Evolutionary conservation across 1,284 basidiomycete species (phyloP).

Genomic region (Afroboletus lepidellus): DNA sequence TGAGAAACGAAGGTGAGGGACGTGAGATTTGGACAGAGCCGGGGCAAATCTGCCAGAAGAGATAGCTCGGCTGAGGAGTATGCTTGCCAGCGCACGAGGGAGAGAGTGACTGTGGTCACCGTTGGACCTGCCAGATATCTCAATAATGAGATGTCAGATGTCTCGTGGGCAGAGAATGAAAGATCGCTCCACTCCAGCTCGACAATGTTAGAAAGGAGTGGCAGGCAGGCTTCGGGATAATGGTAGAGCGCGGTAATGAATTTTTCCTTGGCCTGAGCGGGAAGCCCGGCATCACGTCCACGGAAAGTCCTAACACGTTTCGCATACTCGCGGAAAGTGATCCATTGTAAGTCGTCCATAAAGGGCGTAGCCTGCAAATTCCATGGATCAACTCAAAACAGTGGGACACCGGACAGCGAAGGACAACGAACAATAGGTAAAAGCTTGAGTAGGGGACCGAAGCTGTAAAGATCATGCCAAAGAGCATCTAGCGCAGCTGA

Average conservation of each 20-base stretch:
- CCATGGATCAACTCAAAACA: background rate
- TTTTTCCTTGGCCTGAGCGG: background rate
- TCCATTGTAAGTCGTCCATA: conserved; percentile 8
- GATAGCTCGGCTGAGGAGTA: conserved; percentile 3
- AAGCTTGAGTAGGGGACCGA: conserved; percentile 10
- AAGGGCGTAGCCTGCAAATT: background rate
- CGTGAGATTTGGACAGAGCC: conserved; percentile 17
- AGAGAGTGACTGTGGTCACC: conserved; percentile 12
- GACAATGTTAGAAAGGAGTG: conserved; percentile 17
- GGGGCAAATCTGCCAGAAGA: conserved; percentile 10
- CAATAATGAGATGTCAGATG: conserved; percentile 13
- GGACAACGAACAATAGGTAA: conserved; percentile 11
- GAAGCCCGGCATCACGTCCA: background rate
- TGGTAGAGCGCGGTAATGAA: conserved; percentile 1
- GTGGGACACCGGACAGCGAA: background rate
- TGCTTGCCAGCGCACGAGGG: conserved; percentile 3
- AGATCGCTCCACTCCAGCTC: conserved; percentile 11
- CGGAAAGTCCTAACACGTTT: conserved; percentile 14
- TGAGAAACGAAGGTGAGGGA: conserved; percentile 8
- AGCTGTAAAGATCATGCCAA: conserved; percentile 13
- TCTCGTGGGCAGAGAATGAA: background rate
- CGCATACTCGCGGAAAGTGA: conserved; percentile 17
- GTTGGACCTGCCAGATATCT: conserved; percentile 8
- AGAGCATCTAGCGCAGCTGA: conserved; percentile 18
- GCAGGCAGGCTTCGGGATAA: conserved; percentile 1